Conservation (phyloP, 1,284 basidiomycete genomes). For the Omphalotus olearius region DNA sequence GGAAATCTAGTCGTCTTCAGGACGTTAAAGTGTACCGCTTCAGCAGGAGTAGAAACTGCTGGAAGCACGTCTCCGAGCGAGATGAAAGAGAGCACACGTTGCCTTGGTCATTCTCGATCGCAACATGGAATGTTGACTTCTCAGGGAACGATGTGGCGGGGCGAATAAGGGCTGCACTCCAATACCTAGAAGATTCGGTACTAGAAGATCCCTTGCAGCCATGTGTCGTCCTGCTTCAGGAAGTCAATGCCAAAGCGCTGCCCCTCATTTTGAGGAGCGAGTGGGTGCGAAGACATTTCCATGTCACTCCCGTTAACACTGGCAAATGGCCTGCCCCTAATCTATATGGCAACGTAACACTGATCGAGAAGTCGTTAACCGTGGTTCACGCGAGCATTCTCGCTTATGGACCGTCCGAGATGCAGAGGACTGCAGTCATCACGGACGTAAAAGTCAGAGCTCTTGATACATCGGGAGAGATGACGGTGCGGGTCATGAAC, state of each 20-base stretch:
- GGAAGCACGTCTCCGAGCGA: conserved; percentile 31
- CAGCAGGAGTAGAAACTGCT: conserved; percentile 27
- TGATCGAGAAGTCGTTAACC: conserved; percentile 53
- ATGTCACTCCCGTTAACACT: conserved; percentile 46
- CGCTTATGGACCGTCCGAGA: conserved; percentile 43
- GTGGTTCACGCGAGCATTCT: conserved; percentile 41
- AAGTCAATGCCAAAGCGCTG: conserved; percentile 46
- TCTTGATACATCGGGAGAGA: conserved; percentile 25
- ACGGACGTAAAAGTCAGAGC: conserved; percentile 40
- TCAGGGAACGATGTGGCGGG: conserved; percentile 28
- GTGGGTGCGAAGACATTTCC: conserved; percentile 61
- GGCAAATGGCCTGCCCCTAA: conserved; percentile 47
- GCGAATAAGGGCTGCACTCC: conserved; percentile 45
- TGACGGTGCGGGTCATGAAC: conserved; percentile 55
- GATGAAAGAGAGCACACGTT: conserved; percentile 25
- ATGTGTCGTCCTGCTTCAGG: conserved; percentile 63
- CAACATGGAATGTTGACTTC: conserved; percentile 70
- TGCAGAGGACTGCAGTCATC: conserved; percentile 43
- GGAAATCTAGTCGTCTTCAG: conserved; percentile 12
- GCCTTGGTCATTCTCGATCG: conserved; percentile 41
- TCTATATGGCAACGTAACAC: conserved; percentile 59
- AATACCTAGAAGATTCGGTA: conserved; percentile 47
- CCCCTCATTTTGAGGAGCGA: conserved; percentile 41
- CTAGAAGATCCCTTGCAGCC: conserved; percentile 47
- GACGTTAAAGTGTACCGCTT: conserved; percentile 31